Base-by-base conservation (phyloP, 768 basidiomycete genomes). In the Tephrocybe sp. region DNA sequence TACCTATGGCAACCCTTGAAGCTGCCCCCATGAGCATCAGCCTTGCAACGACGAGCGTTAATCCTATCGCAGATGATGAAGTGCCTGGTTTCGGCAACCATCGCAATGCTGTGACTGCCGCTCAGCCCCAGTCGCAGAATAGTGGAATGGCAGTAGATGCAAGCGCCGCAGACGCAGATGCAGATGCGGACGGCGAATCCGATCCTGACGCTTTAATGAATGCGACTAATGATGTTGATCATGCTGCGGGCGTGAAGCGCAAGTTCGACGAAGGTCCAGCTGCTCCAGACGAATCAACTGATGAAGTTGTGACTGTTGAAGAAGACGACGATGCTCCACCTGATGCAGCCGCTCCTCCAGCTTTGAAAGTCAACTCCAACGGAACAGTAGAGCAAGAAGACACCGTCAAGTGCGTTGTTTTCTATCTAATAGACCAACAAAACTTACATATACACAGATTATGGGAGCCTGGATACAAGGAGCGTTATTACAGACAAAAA, bases 371-470 rank as follows among this genome's bases (percentile, higher is more conserved):
- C 47, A 92, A 90, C 61, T 58, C 90, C 7, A 93, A 98, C 64
- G 96, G 95, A 20, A 91, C 93, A 0, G 95, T 98, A 24, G 90
- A 95, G 48, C 95, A 98, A 68, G 86, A 85, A 57, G 97, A 99
- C 63, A 86, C 83, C 32, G 93, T 99, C 60, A 87, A 86, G 95
- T 95, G 68, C 58, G 88, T 74, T 60, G 28, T 56, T 21, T 17
- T 48, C 38, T 20, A 39, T 34, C 42, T 11, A 30, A 41, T 6
- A 36, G 18, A 40, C 7, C 32, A 41, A 24, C 45, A 17, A 3
- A 39, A n/a, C 45, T 57, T 51, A 54, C 45, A 12, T 34, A 21
- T 53, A n/a, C 45, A 4, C 60, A 98, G 96, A 64, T 73, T 98
- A 18, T 99, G 92, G 86, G 94, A 98, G 68, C 85, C 94, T 1